These are phyloP conservation scores for Eucalyptus erythrocorys DNA, from an alignment of 345 rosid species.

Conservation along the genomic window DNA sequence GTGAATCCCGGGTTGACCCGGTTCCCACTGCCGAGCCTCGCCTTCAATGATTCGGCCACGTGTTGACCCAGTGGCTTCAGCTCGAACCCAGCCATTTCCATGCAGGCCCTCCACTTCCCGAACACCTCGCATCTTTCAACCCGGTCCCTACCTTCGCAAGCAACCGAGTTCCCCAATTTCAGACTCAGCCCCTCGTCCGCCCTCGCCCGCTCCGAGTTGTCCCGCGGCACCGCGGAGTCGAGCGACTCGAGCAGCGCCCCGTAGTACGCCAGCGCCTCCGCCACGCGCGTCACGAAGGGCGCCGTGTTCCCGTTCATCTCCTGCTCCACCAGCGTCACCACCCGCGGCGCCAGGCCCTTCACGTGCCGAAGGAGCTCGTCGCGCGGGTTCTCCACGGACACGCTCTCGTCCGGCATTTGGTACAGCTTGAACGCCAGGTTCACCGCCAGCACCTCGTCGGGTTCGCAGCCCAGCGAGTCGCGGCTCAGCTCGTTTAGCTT, in stretches of 20 bases:
- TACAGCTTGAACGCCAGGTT: constrained; percentile 76
- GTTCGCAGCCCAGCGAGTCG: constrained; percentile 52
- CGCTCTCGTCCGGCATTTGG: constrained; percentile 82
- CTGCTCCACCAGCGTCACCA: constrained; percentile 79
- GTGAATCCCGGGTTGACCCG: constrained; percentile 59
- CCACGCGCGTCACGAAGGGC: constrained; percentile 26
- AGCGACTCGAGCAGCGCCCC: constrained; percentile 77
- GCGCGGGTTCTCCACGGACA: constrained; percentile 71
- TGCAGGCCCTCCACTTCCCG: constrained; percentile 93
- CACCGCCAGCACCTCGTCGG: constrained; percentile 59
- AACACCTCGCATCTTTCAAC: constrained; percentile 90
- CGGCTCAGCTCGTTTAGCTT: neutral
- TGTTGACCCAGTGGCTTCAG: constrained; percentile 32
- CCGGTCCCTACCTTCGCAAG: constrained; percentile 83
- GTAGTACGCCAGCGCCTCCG: constrained; percentile 25
- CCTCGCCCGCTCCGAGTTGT: constrained; percentile 28
- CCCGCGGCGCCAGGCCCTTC: constrained; percentile 56
- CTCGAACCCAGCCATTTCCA: constrained; percentile 93
- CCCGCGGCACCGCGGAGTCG: constrained; percentile 40
- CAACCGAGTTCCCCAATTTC: constrained; percentile 60
- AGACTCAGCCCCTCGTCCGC: constrained; percentile 63
- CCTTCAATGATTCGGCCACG: constrained; percentile 49
- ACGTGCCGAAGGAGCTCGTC: constrained; percentile 92
- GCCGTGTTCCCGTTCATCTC: constrained; percentile 41
- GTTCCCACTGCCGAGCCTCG: constrained; percentile 27